Conservation (phyloP, 495 filamentous ascomycete species). For the Viridothelium virens region DNA sequence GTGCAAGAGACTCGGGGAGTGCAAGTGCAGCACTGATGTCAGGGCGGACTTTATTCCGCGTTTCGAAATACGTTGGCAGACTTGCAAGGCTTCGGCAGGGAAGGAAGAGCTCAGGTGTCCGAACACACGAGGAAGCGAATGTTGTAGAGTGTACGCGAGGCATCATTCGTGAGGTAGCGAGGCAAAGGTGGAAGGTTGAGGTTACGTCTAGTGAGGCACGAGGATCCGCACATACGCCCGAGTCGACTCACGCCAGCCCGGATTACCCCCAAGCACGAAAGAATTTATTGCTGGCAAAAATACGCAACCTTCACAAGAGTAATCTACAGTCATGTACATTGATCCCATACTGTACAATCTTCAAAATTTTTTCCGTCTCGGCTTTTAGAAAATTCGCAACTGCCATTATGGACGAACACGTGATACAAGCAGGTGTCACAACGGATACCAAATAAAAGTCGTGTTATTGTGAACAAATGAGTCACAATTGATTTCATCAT, state of each 20-base stretch:
- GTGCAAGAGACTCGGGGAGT: slow-evolving; percentile 1
- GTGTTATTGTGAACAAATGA: too few species aligned
- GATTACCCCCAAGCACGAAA: too few species aligned
- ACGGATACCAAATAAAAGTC: too few species aligned
- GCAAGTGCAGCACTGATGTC: not conserved
- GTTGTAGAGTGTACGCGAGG: not conserved
- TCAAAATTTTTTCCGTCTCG: too few species aligned
- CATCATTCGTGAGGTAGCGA: not conserved
- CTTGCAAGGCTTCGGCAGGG: not conserved
- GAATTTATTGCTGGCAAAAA: too few species aligned
- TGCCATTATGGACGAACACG: too few species aligned
- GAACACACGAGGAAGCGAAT: not conserved
- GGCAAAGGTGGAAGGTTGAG: not conserved
- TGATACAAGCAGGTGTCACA: too few species aligned
- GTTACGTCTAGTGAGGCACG: not conserved
- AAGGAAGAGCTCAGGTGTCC: not conserved
- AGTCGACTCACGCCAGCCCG: too few species aligned
- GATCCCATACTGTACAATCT: too few species aligned
- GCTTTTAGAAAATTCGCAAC: too few species aligned
- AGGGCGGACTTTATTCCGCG: not conserved
- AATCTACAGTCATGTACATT: too few species aligned
- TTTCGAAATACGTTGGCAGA: not conserved
- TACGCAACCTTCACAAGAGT: too few species aligned
- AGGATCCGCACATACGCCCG: not conserved
- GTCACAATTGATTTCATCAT: not conserved